Base-by-base conservation (phyloP, 2,329 filamentous ascomycete genomes). In the Davidsoniella neocaledoniae region DNA sequence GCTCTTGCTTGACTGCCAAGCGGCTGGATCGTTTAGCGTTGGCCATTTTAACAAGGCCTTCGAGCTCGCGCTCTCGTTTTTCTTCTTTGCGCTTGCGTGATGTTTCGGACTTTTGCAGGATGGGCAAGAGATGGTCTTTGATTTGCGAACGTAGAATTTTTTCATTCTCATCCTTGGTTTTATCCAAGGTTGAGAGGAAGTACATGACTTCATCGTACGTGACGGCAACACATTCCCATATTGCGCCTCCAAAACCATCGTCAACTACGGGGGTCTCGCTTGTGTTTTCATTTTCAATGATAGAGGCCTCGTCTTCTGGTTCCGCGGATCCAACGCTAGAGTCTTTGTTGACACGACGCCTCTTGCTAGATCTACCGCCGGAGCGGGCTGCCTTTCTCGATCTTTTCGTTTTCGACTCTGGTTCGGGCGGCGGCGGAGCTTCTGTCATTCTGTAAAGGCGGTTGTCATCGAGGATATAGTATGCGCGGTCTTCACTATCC, bases 381-480 rank as follows among this genome's bases (percentile, higher is more conserved):
- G 72, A 77, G 7, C 48, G 12, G 57, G 58, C 36, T 47, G 56
- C 3, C 54, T 52, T 63, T 76, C 79, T 4, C 72, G 40, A 39
- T 71, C 56, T 78, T 82, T 80, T 23, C 73, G 76, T 84, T 57
- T 72, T 76, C 63, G 72, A 81, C 75, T 54, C 70, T 2, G 76
- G 69, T 60, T 82, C 82, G n/a, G 71, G 65, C 5, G 77, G 73
- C 2, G 76, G 70, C 1, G 78, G 76, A 23, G 82, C 74, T 53
- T 94, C 85, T n/a, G 84, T 86, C 54, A 83, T 73, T 50, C 88
- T 83, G 62, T 98, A 98, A 40, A 98, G 70, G 54, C 91, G 77
- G 58, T 95, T 93, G 62, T 98, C 91, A 58, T 96, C 90, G 3
- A 98, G 74, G 2, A 96, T 81, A 59, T 83, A 94, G 61, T 96